These are phyloP conservation scores for Xylariaceae sp. DNA, from an alignment of 2,329 filamentous ascomycete genomes.

Conservation along the genomic window DNA sequence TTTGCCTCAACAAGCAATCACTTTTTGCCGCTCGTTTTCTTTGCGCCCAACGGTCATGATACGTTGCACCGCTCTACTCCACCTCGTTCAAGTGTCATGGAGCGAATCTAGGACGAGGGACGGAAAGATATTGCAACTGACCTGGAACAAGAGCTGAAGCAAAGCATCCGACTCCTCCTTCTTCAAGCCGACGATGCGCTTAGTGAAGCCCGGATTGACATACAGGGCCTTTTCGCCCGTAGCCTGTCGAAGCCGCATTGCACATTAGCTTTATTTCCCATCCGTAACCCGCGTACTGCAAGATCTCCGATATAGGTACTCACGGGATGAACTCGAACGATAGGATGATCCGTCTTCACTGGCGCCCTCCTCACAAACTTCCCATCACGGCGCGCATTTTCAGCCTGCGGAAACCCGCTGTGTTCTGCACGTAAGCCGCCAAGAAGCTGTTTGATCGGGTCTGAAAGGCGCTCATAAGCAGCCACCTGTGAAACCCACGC, in stretches of 20 bases:
- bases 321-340: conserved; percentile 63
- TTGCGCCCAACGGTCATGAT: too few relatives aligned
- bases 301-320: conserved; percentile 1
- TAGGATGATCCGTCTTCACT: conserved; percentile 60
- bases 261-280: neutral
- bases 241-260: conserved; percentile 24
- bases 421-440: conserved; percentile 37
- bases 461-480: conserved; percentile 35
- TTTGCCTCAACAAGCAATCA: too few relatives aligned
- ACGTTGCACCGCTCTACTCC: too few relatives aligned
- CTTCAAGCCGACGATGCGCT: conserved; percentile 57
- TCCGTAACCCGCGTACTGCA: too few relatives aligned
- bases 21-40: too few relatives aligned
- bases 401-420: conserved; percentile 36
- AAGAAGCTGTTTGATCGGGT: conserved; percentile 34
- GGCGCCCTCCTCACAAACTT: conserved; percentile 56
- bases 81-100: too few relatives aligned
- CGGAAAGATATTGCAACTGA: too few relatives aligned
- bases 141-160: conserved; percentile 62
- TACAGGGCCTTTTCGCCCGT: conserved; percentile 67
- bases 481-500: conserved; percentile 36
- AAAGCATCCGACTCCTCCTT: conserved; percentile 64
- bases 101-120: too few relatives aligned
- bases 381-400: conserved; percentile 31
- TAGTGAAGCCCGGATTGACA: conserved; percentile 55